Percentiles rank a stretch among this genome's conserved stretches.
Evolutionary conservation across 2,329 filamentous ascomycete genomes (phyloP).

Genomic region (Orbilia ellipsospora): DNA sequence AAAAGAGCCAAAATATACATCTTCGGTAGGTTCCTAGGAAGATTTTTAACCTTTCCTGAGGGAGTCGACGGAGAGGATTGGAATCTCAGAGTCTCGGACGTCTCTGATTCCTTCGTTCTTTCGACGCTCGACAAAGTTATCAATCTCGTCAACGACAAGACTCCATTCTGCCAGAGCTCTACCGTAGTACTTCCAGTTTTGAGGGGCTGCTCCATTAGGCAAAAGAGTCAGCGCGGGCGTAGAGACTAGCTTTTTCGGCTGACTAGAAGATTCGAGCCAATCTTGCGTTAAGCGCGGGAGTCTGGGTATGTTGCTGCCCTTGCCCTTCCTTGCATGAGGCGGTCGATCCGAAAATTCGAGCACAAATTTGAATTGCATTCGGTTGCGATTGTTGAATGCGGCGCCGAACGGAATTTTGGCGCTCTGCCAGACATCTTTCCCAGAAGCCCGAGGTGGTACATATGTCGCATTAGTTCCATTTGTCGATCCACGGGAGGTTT

Average conservation of each 20-base stretch:
- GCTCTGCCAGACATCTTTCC: constrained; percentile 54
- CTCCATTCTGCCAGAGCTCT: constrained; percentile 82
- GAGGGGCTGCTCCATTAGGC: constrained; percentile 31
- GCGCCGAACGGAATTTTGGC: constrained; percentile 61
- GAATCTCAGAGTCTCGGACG: constrained; percentile 45
- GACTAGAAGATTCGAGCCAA: constrained; percentile 65
- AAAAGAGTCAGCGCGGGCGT: constrained; percentile 33
- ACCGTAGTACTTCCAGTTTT: constrained; percentile 71
- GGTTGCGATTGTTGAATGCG: constrained; percentile 65
- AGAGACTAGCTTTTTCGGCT: constrained; percentile 29
- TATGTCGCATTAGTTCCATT: constrained; percentile 59
- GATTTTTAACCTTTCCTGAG: constrained; percentile 45
- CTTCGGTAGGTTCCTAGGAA: neutral
- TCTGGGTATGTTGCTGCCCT: constrained; percentile 71
- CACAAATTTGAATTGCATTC: constrained; percentile 73
- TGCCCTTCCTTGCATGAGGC: constrained; percentile 65
- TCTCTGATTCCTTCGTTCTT: constrained; percentile 68
- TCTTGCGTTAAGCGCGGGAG: constrained; percentile 77
- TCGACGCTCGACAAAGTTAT: constrained; percentile 81
- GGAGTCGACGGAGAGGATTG: constrained; percentile 51
- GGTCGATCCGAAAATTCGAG: constrained; percentile 73
- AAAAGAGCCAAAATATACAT: neutral
- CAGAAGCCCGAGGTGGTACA: constrained; percentile 32
- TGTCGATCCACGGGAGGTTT: constrained; percentile 23
- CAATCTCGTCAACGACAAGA: constrained; percentile 79